Conservation (phyloP, 2,329 filamentous ascomycete genomes). For the Aspergillus quadricinctus region DNA sequence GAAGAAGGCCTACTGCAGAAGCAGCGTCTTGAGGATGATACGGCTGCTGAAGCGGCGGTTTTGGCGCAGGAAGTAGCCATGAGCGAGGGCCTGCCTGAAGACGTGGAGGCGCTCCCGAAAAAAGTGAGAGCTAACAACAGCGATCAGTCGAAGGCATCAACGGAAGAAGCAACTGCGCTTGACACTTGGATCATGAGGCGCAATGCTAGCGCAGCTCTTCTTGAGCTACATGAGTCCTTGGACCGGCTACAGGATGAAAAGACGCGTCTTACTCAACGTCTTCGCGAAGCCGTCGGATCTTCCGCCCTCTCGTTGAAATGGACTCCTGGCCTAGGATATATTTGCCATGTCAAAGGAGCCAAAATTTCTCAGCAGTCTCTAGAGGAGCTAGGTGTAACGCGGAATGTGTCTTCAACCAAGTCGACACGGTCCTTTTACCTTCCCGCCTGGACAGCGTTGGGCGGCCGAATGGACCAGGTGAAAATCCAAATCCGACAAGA, state of each 20-base stretch:
- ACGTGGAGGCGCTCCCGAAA: constrained; percentile 55
- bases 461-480: constrained; percentile 71
- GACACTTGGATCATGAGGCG: constrained; percentile 62
- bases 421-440: constrained; percentile 81
- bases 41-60: constrained; percentile 65
- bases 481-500: constrained; percentile 76
- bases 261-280: constrained; percentile 51
- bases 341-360: constrained; percentile 77
- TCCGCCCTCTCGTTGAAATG: constrained; percentile 73
- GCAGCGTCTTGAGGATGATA: constrained; percentile 70
- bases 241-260: constrained; percentile 59
- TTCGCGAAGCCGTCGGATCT: constrained; percentile 60
- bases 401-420: constrained; percentile 72
- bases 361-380: constrained; percentile 57
- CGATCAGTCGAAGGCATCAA: constrained; percentile 22
- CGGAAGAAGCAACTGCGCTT: constrained; percentile 36
- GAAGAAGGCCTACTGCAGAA: constrained; percentile 83
- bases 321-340: constrained; percentile 81
- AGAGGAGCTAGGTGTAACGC: constrained; percentile 41
- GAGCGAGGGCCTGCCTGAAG: constrained; percentile 59
- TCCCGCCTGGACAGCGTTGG: constrained; percentile 77
- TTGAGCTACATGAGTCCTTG: constrained; percentile 65
- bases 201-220: constrained; percentile 62
- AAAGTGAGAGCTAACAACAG: constrained; percentile 30
- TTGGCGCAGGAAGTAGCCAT: constrained; percentile 69